Evolutionary conservation across 2,329 filamentous ascomycete species (phyloP), one percentile per base, ranked within the genome.

Genomic region (Nothophoma quercina): DNA sequence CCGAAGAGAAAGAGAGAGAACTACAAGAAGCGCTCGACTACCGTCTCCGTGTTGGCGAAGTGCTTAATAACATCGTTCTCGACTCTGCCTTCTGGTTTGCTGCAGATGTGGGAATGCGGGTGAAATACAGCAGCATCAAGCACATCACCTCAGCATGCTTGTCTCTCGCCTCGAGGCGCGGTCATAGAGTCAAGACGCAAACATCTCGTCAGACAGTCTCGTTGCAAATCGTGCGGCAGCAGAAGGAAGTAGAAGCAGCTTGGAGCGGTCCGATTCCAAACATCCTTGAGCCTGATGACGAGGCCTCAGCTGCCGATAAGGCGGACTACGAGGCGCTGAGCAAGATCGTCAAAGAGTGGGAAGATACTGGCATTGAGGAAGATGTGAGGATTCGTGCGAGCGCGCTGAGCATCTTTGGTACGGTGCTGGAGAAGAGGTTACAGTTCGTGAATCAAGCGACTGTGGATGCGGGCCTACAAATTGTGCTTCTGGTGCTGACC

Each of bases 381-480:
- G 88, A 91, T 64, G 77, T 90, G 10, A 81, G 89, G 4, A 82
- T 92, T 60, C 84, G 89, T 1, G 77, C 87, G 12, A 90, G 88
- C 18, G 86, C 88, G 4, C 70, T 92, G 6, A 88, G 87, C 4
- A 81, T 91, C 38, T 77, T 91, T 34, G 82, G 83, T 0, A 75
- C 75, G 1, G 79, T 80, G 0, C 71, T 90, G 21, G 87, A 90
- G 21, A 82, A 83, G 1, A 56, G 65, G 18, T 68, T 84, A 0
- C 69, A 75, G 6, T 62, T 85, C 13, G 38, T 75, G 21, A 78
- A 84, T 10, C 66, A 72, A 32, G 39, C 36, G 7, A 60, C 49
- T 7, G 51, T 74, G 12, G 69, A 71, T 58, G 78, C 79, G 2
- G 81, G 82, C 1, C 77, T 91, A 9, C 88, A 90, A 58, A 76